Evolutionary conservation across 345 rosid species (phyloP).

Genomic region (Theobroma cacao): DNA sequence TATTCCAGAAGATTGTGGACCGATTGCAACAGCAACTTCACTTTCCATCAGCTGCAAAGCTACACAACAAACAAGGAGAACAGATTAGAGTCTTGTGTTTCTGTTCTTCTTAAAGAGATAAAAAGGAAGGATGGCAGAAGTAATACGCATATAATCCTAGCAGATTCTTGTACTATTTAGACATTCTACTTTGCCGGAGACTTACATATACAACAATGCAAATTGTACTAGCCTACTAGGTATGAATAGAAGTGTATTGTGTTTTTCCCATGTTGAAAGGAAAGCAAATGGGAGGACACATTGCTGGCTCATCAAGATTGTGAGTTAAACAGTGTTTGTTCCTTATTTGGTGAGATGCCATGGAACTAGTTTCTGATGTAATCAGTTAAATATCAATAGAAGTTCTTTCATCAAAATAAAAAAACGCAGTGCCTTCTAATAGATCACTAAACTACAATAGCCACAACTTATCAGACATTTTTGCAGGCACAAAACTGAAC

Average conservation of each 20-base stretch:
- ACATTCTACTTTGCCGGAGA: neutral
- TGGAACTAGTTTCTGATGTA: neutral
- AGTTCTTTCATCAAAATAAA: neutral
- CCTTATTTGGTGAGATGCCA: neutral
- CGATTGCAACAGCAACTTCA: conserved; percentile 66
- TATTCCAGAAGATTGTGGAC: conserved; percentile 94
- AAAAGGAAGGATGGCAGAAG: neutral
- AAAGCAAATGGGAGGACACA: neutral
- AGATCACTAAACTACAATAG: neutral
- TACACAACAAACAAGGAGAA: conserved; percentile 37
- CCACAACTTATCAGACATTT: neutral
- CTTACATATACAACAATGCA: neutral
- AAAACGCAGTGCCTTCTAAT: neutral
- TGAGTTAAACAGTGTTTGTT: neutral
- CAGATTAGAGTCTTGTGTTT: neutral
- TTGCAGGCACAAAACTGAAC: neutral
- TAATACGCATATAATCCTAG: neutral
- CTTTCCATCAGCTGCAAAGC: conserved; percentile 88
- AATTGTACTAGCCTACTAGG: neutral
- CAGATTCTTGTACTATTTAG: neutral
- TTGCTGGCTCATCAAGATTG: neutral
- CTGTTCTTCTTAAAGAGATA: neutral
- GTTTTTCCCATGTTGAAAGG: neutral
- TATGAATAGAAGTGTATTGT: neutral
- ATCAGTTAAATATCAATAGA: neutral